Conservation (phyloP, 768 basidiomycete genomes). For the Phaeolepiota aurea region DNA sequence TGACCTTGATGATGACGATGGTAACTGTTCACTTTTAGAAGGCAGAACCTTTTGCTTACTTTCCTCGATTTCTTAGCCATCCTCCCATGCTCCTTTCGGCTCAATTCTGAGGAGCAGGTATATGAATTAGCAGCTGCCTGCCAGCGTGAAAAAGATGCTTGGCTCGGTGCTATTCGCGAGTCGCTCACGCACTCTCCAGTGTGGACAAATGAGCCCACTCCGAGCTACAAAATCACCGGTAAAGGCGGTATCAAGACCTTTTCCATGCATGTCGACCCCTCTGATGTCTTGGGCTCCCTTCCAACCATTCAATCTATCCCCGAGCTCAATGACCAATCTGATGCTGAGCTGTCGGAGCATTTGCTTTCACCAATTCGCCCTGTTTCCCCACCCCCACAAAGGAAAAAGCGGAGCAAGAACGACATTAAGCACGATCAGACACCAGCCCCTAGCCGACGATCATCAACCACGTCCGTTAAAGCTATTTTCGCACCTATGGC, state of each 20-base stretch:
- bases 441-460: constrained; percentile 42
- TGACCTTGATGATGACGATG: constrained; percentile 63
- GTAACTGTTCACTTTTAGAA: constrained; percentile 34
- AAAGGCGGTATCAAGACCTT: constrained; percentile 27
- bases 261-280: constrained; percentile 22
- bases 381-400: constrained; percentile 15
- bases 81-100: constrained; percentile 74
- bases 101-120: constrained; percentile 59
- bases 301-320: constrained; percentile 54
- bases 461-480: constrained; percentile 57
- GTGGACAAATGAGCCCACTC: constrained; percentile 55
- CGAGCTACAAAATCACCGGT: constrained; percentile 48
- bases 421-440: constrained; percentile 15
- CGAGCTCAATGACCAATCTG: constrained; percentile 30
- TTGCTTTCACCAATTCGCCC: constrained; percentile 22
- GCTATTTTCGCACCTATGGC: constrained; percentile 45
- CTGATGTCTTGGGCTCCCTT: constrained; percentile 11
- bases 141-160: constrained; percentile 76
- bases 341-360: constrained; percentile 25
- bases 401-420: constrained; percentile 16
- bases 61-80: constrained; percentile 42
- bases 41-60: constrained; percentile 1
- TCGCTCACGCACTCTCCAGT: constrained; percentile 33
- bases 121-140: constrained; percentile 88
- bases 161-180: constrained; percentile 64